Evolutionary conservation across 1,284 basidiomycete genomes (phyloP), one percentile per base, ranked within the genome.

Genomic region (Anthracocystis walkeri): DNA sequence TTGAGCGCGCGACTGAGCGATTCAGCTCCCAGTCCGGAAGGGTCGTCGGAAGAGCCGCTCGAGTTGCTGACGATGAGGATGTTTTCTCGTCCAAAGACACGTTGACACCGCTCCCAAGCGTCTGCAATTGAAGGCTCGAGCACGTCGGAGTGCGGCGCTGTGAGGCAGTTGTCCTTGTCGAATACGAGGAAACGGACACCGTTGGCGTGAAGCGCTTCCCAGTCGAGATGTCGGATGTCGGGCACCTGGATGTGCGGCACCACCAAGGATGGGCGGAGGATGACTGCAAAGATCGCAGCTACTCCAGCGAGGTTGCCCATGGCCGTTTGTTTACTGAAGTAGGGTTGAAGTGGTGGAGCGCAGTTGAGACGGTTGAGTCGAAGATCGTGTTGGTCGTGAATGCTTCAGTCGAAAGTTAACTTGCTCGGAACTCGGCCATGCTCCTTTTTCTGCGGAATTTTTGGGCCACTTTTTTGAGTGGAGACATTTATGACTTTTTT

Each of bases 161-260:
- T 85, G 77, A 98, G 86, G 83, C 96, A 98, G 79, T 99, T 98
- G 85, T 99, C 96, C 87, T 97, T 98, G 89, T 98, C 96, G 77
- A 97, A 92, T 0, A 99, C 91, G 12, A 92, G 92, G 35, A 92
- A 94, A 50, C 91, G 90, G 80, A 94, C 95, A 2, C 95, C 95
- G 18, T 90, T 90, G 60, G 88, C 87, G 66, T 89, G 89, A 41
- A 98, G 87, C 16, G 90, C 91, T n/a, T 81, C 80, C 88, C 95
- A 97, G 85, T 97, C 91, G 78, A 98, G 88, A 75, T 92, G 89
- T 85, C 92, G 91, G 79, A 98, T 94, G 84, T 93, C 94, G 93
- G 89, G 82, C 1, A 94, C 89, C 1, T 87, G 81, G 1, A 96
- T 74, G 71, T 89, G 88, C 7, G 94, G 94, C 2, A 94, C 86